Evolutionary conservation across 768 basidiomycete species (phyloP), one percentile per base, ranked within the genome.

Genomic region (Psilocybe azurescens): DNA sequence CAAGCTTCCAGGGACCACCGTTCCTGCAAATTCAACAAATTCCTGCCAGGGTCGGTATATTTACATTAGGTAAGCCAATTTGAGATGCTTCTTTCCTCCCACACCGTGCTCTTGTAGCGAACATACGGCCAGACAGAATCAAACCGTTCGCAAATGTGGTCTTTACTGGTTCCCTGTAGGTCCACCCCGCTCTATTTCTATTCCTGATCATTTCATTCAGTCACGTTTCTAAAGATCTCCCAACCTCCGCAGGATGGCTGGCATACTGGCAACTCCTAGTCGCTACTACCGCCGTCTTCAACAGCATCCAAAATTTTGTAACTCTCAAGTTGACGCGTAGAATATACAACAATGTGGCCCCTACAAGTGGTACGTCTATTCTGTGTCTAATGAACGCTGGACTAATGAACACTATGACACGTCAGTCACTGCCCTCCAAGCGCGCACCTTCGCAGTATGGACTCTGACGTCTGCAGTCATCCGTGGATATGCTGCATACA

Each of bases 391-490:
- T 14, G 1, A 32, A 6, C 24, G 16, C 9, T 44, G 11, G 5
- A 8, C 53, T 59, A 28, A 65, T 56, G 32, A 33, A 65, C 53
- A 30, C 33, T 53, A 36, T 56, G 33, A 36, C 56, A 44, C 20
- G 57, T 24, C 75, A 97, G 97, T 99, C 10, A 95, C 94, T 6
- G 75, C 82, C 16, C 82, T 99, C 18, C 93, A 96, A 66, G 91
- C 93, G 39, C 85, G 97, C 50, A 93, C 95, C 4, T 97, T 97
- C 72, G 96, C 86, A 1, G 83, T 87, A 1, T 99, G 97, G 97
- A 98, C 96, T 0, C 74, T 97, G 54, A 89, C 91, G 4, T 87
- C 94, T 7, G 93, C 92, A 24, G 78, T 91, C 50, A 87, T 99
- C 53, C 88, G 97, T 38, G 78, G 82, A 52, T 95, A 95, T 68